Base-by-base conservation (phyloP, 2,329 filamentous ascomycete genomes). In the Venturia asperata region DNA sequence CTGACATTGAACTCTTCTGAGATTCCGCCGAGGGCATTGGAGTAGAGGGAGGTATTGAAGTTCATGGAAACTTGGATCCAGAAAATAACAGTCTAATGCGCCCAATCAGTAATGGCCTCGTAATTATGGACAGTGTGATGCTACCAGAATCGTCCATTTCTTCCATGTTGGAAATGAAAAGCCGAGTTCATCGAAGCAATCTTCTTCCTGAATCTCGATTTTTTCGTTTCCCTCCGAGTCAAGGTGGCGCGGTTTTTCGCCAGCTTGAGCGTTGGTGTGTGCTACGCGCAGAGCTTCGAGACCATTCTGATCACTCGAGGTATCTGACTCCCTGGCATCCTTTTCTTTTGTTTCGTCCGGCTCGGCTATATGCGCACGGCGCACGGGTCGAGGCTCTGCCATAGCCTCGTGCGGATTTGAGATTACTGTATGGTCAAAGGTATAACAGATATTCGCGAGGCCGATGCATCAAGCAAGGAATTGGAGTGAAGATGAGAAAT, bases 111-210 rank as follows among this genome's bases (percentile, higher is more conserved):
- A 52, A 1, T 13, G 21, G 61, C 37, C 2, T 3, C 24, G n/a
- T n/a, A 63, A n/a, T 47, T 0, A 17, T 63, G 19, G 13, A 37
- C 3, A 5, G 45, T 11, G 19, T 3, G 6, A 24, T 1, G 24
- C 30, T 39, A 63, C 39, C 60, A 37, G 15, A 47, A 49, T 47
- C 3, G 70, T 90, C 87, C 88, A 91, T 76, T 91, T 91, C 76
- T 85, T 87, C 77, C 76, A 81, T 15, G 68, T 73, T 0, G 86
- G 77, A 68, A 84, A 90, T 10, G 79, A 78, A 72, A 81, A 90
- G 63, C 86, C 87, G 0, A 91, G 79, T 71, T 89, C 80, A 24
- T 83, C 80, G 73, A 86, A 87, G 75, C 86, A 89, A 69, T 88
- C 86, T 42, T 81, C 79, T 69, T 83, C 80, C 0, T 77, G 80